Base-by-base conservation (phyloP, 306 rosid species). In the Abrus precatorius region DNA sequence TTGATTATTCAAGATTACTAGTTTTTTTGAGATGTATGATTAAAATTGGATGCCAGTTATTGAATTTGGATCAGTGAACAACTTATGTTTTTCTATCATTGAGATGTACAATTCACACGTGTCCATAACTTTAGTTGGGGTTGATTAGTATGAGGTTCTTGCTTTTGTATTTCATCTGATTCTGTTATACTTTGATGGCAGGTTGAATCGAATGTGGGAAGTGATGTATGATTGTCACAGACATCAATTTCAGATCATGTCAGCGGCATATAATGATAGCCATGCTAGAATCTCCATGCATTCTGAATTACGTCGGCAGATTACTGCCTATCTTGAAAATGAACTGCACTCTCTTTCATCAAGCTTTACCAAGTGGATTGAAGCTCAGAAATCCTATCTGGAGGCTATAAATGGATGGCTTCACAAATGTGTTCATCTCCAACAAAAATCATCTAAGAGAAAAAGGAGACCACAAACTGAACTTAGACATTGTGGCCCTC, bases 191-290 rank as follows among this genome's bases (percentile, higher is more conserved):
- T 38, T 71, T 33, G 55, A 45, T 78, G 79, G 38, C 86, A 95
- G 99, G 89, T 86, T 93, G 83, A 79, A 84, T 72, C 91, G 93
- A 76, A 95, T 93, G 99, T 95, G 98, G 99, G 93, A 89, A 68
- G 94, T 82, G 86, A 92, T 95, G 99, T 84, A 59, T 48, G 93
- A 90, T 72, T 93, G 97, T 85, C 98, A 93, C 97, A 89, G 82
- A 85, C 93, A 72, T 76, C 99, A 95, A 85, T 83, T 83, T 63
- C 86, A 82, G 85, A 88, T 95, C 12, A 93, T 95, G 76, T 80
- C 91, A 6, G 85, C 80, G 53, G 89, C 94, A 44, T 76, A 86
- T 70, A 83, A 52, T 74, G 86, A 66, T 72, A 83, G 91, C 81
- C 92, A 86, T 61, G 73, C 86, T 38, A 90, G 87, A 79, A 83